These are phyloP conservation scores for Selaginella moellendorffii DNA, from an alignment of 75 land plant species.

Conservation along the genomic window DNA sequence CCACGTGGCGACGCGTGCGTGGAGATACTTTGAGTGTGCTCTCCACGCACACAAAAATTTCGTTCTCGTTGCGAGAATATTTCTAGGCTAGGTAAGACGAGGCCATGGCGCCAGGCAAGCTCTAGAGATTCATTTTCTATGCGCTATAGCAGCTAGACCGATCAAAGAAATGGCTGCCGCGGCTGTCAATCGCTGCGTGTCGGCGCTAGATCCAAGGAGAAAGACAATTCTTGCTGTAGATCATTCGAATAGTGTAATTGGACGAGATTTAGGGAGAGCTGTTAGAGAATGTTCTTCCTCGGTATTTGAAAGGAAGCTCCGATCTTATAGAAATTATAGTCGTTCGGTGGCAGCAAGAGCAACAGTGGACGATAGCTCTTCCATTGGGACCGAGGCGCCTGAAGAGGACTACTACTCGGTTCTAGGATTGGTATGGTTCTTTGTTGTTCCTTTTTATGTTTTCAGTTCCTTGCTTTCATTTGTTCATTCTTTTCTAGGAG, in stretches of 20 bases:
- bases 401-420: slow-evolving; percentile 84
- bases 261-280: not conserved
- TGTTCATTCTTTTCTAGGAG: slow-evolving; percentile 29
- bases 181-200: not conserved
- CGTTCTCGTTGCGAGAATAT: too few relatives aligned
- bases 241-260: not conserved
- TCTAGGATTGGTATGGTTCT: slow-evolving; percentile 56
- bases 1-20: too few relatives aligned
- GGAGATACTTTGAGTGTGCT: too few relatives aligned
- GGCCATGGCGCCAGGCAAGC: too few relatives aligned
- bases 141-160: too few relatives aligned
- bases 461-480: not conserved
- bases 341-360: too few relatives aligned
- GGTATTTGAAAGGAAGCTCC: not conserved
- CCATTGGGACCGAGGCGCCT: too few relatives aligned
- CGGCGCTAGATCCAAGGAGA: not conserved
- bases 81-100: too few relatives aligned
- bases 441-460: not conserved
- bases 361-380: too few relatives aligned
- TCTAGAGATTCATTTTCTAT: too few relatives aligned
- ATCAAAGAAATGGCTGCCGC: not conserved
- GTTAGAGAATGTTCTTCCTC: not conserved
- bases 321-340: not conserved
- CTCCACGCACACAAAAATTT: too few relatives aligned
- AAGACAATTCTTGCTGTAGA: not conserved